phyloP scores from a whole-genome alignment of 2,329 filamentous ascomycete species.

The Epichloe gansuensis region DNA sequence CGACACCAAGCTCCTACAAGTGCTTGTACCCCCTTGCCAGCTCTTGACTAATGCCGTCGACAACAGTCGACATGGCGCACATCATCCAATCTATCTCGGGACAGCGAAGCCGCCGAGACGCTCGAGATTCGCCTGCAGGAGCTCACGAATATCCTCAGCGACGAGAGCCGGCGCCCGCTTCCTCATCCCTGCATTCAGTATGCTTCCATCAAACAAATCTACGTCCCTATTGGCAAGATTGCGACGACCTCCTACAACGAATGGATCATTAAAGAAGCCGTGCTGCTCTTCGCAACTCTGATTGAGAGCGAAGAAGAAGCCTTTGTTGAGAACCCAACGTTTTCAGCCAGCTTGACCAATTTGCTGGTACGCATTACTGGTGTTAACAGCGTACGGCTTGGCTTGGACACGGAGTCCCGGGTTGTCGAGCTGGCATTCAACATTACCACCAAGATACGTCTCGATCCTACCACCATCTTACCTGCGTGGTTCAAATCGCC shows the following conservation, averaged over 20 bases:
- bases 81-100: constrained; percentile 45
- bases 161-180: constrained; percentile 76
- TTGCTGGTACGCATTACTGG: constrained; percentile 70
- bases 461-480: constrained; percentile 76
- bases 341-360: constrained; percentile 78
- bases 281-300: constrained; percentile 77
- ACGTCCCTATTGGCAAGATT: constrained; percentile 79
- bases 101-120: constrained; percentile 48
- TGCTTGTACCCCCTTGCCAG: neutral
- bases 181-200: constrained; percentile 89
- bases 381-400: constrained; percentile 57
- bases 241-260: constrained; percentile 76
- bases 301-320: constrained; percentile 96
- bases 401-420: constrained; percentile 70
- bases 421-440: constrained; percentile 92
- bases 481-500: constrained; percentile 77
- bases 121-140: constrained; percentile 51
- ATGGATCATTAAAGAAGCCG: constrained; percentile 70
- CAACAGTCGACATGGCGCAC: constrained; percentile 44
- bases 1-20: neutral
- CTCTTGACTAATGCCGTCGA: neutral
- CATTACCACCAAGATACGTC: constrained; percentile 87
- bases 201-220: constrained; percentile 75
- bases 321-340: constrained; percentile 74
- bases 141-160: constrained; percentile 61